Conservation (phyloP, 2,329 filamentous ascomycete species). For the Penicillium sp. region DNA sequence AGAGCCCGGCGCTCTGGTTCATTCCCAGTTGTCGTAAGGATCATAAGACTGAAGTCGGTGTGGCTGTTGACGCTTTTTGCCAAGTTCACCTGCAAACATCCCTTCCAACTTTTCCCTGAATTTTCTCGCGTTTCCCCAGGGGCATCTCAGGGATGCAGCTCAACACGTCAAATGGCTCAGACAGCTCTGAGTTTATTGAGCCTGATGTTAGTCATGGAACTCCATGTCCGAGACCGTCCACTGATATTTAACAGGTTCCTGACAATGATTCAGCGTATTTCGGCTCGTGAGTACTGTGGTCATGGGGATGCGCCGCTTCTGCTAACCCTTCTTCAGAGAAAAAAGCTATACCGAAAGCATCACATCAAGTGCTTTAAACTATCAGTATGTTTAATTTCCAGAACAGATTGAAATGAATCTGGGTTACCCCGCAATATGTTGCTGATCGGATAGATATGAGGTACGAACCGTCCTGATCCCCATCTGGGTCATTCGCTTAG, state of each 20-base stretch:
- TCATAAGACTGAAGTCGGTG: constrained; percentile 23
- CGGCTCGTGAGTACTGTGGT: constrained; percentile 25
- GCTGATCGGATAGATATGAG: constrained; percentile 28
- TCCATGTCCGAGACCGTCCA: not conserved
- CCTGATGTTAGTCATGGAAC: constrained; percentile 24
- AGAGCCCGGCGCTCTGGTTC: constrained; percentile 3
- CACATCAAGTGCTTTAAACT: constrained; percentile 32
- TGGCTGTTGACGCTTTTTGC: constrained; percentile 7
- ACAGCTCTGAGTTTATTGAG: constrained; percentile 21
- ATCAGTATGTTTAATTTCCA: constrained; percentile 25
- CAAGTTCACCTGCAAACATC: not conserved
- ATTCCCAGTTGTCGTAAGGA: constrained; percentile 10
- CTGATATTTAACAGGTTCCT: constrained; percentile 14
- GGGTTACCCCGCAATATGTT: not conserved
- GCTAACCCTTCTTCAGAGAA: constrained; percentile 18
- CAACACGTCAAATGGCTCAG: constrained; percentile 6
- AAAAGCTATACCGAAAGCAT: constrained; percentile 33
- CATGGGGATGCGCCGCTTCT: constrained; percentile 2
- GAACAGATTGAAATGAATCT: not conserved
- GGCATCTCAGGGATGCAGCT: constrained; percentile 7
- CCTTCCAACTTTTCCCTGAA: not conserved
- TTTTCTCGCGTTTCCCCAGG: not conserved
- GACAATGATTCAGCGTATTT: constrained; percentile 30
- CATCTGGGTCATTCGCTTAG: constrained; percentile 1
- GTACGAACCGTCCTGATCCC: constrained; percentile 13